Evolutionary conservation across 306 rosid species (phyloP), one percentile per base, ranked within the genome.

Genomic region (Senna tora): DNA sequence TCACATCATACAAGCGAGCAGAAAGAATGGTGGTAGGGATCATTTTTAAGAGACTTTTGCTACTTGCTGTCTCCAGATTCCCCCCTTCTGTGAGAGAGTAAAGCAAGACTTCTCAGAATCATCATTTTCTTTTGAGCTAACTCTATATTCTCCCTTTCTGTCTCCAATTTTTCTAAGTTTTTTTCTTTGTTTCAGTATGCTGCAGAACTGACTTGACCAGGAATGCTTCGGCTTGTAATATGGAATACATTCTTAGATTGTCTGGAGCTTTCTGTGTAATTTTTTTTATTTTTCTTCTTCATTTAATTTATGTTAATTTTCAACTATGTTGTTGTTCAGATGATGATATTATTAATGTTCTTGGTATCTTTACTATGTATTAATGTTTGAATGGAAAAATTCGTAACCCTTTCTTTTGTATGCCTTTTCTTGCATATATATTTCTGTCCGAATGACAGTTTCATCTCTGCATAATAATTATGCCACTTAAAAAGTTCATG

Each of bases 181-280:
- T 47, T 41, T 38, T 70, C 63, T 47, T 51, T 76, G 60, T 83
- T 71, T 73, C 94, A 90, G 96, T 73, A 38, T 69, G 33, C 84
- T 88, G 77, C 76, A 1, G 46, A 10, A 62, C 42, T 90, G 87
- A 88, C 46, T 68, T 67, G 66, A 73, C 80, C 30, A 33, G 60
- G 19, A 72, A 62, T 30, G 65, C 79, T 68, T 71, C 59, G 70
- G 59, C 61, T 65, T 50, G 57, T 73, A 41, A 47, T 19, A 53
- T 13, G 82, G 78, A 55, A 57, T 50, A 65, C 62, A 67, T 74
- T 59, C 75, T 61, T 72, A 49, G 5, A 39, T 67, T 70, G 17
- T 78, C 68, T 22, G 67, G 46, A 58, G 71, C 64, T 51, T 81
- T 39, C 66, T 21, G 15, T 34, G 69, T 71, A 74, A 51, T 55